Evolutionary conservation across 2,329 filamentous ascomycete genomes (phyloP).

Genomic region (Fusarium fracticaudum): DNA sequence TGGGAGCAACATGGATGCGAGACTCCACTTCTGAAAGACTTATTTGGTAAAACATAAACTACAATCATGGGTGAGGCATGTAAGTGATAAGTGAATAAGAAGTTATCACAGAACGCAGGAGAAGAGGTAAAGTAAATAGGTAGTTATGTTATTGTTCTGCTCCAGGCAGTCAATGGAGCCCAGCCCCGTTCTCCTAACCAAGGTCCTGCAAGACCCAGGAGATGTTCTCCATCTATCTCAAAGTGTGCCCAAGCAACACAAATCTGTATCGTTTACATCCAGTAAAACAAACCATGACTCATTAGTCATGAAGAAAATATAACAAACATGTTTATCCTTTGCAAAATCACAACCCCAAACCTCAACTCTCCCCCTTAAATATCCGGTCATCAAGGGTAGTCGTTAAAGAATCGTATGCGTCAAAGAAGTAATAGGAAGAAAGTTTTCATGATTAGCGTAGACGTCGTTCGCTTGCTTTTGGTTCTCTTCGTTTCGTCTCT

Average conservation of each 20-base stretch:
- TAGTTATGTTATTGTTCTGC: constrained; percentile 32
- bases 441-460: constrained; percentile 24
- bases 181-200: constrained; percentile 31
- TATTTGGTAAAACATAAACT: neutral
- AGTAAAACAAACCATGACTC: constrained; percentile 18
- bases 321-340: constrained; percentile 28
- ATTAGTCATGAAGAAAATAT: constrained; percentile 18
- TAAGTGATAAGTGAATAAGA: neutral
- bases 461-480: constrained; percentile 11
- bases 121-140: neutral
- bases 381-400: constrained; percentile 32
- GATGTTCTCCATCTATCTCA: constrained; percentile 27
- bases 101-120: neutral
- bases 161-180: constrained; percentile 42
- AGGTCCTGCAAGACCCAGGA: constrained; percentile 2
- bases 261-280: constrained; percentile 16
- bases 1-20: constrained; percentile 14
- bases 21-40: constrained; percentile 34
- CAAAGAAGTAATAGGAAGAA: constrained; percentile 25
- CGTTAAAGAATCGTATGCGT: constrained; percentile 38
- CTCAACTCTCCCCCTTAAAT: constrained; percentile 13
- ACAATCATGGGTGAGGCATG: neutral
- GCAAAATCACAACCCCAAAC: constrained; percentile 6
- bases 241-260: constrained; percentile 23
- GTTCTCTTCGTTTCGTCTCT: constrained; percentile 24